Conservation (phyloP, 768 basidiomycete genomes). For the Tremella mesenterica region DNA sequence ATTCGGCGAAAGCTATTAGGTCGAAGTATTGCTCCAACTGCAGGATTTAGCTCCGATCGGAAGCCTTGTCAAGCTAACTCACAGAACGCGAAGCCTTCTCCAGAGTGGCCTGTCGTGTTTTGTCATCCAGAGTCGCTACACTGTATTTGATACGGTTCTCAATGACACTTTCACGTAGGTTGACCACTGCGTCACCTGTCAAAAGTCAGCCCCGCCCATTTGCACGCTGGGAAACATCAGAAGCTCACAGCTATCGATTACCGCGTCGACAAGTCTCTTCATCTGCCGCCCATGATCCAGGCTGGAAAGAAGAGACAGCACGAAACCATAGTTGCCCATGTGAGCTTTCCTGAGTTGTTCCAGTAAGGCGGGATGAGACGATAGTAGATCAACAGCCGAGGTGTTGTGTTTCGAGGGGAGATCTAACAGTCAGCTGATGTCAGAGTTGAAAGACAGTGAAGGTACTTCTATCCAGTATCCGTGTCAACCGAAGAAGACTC, state of each 20-base stretch:
- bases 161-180: constrained; percentile 82
- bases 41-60: neutral
- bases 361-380: constrained; percentile 66
- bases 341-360: constrained; percentile 84
- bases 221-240: no score
- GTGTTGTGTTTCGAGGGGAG: constrained; percentile 60
- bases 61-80: neutral
- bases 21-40: constrained; percentile 58
- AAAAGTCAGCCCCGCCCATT: neutral
- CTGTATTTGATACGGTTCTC: constrained; percentile 76
- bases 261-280: constrained; percentile 82
- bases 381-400: constrained; percentile 74
- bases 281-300: constrained; percentile 73
- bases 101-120: constrained; percentile 46
- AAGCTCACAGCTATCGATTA: constrained; percentile 67
- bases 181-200: constrained; percentile 74
- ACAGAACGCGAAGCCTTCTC: constrained; percentile 34
- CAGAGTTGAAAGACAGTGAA: neutral
- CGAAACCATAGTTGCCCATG: constrained; percentile 81
- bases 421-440: constrained; percentile 47
- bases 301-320: constrained; percentile 85
- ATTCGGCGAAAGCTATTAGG: constrained; percentile 85
- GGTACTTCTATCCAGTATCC: constrained; percentile 40
- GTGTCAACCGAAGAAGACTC: constrained; percentile 43
- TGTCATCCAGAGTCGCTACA: constrained; percentile 62